Percentiles rank a stretch among this genome's conserved stretches.
Conservation (phyloP, 2,329 filamentous ascomycete genomes). For the Colletotrichum gloeosporioides region DNA sequence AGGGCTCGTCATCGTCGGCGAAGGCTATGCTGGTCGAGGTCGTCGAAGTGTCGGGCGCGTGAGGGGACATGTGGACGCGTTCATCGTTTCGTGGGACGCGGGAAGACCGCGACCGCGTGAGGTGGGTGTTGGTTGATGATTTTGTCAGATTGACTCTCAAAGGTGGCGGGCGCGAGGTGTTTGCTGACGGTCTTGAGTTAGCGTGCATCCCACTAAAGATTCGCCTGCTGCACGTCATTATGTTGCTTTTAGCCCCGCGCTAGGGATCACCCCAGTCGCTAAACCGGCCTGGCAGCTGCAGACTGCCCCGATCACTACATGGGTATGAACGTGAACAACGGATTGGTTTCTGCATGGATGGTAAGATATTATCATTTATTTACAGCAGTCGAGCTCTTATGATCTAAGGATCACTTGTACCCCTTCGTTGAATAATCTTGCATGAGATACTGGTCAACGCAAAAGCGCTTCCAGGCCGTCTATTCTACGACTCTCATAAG, state of each 20-base stretch:
- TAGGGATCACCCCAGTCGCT: not conserved
- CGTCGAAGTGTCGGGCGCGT: slow-evolving; percentile 7
- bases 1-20: slow-evolving; percentile 26
- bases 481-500: not conserved
- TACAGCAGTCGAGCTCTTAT: no score
- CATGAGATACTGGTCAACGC: no score
- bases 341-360: not conserved
- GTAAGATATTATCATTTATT: not conserved
- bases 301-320: not conserved
- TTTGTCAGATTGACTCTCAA: not conserved
- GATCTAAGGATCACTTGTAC: not conserved
- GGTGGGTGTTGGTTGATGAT: not conserved
- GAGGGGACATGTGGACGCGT: slow-evolving; percentile 16
- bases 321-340: not conserved
- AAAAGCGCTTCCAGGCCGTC: not conserved
- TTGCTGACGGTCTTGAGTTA: not conserved
- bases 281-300: not conserved
- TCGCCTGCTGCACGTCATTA: not conserved
- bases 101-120: not conserved
- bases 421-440: no score
- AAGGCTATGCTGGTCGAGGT: slow-evolving; percentile 20
- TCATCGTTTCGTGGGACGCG: not conserved
- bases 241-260: not conserved
- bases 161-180: not conserved
- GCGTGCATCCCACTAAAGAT: not conserved